Evolutionary conservation across 2,329 filamentous ascomycete species (phyloP).

Genomic region (Botrytis squamosa): DNA sequence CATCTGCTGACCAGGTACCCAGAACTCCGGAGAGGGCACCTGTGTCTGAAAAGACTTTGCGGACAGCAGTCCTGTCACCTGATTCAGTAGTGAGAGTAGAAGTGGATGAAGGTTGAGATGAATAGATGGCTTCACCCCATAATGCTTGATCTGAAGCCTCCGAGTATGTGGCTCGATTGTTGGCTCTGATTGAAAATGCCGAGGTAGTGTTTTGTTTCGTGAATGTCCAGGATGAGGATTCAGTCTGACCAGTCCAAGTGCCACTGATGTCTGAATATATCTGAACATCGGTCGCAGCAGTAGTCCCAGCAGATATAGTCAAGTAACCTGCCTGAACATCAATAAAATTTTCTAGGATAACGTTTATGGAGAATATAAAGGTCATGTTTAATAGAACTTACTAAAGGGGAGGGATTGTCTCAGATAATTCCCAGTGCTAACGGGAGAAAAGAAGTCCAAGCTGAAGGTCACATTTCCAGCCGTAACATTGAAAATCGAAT

Average conservation of each 20-base stretch:
- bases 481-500: conserved; percentile 36
- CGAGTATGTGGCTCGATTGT: conserved; percentile 15
- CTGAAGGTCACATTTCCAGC: conserved; percentile 35
- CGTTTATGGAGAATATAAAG: too few relatives aligned
- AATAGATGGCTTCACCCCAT: conserved; percentile 23
- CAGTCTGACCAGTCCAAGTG: conserved; percentile 39
- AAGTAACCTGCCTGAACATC: conserved; percentile 3
- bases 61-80: conserved; percentile 41
- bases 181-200: conserved; percentile 21
- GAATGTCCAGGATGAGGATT: conserved; percentile 23
- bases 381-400: conserved; percentile 27
- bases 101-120: conserved; percentile 16
- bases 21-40: conserved; percentile 48
- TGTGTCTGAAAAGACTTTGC: conserved; percentile 45
- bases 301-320: conserved; percentile 5
- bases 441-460: conserved; percentile 42
- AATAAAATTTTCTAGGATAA: conserved; percentile 5
- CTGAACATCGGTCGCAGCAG: conserved; percentile 29
- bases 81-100: conserved; percentile 21
- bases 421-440: conserved; percentile 38
- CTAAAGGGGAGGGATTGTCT: conserved; percentile 41
- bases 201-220: conserved; percentile 19
- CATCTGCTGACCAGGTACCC: conserved; percentile 44
- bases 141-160: conserved; percentile 22
- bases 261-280: conserved; percentile 41